Base-by-base conservation (phyloP, 2,329 filamentous ascomycete species). In the Colletotrichum abscissum region DNA sequence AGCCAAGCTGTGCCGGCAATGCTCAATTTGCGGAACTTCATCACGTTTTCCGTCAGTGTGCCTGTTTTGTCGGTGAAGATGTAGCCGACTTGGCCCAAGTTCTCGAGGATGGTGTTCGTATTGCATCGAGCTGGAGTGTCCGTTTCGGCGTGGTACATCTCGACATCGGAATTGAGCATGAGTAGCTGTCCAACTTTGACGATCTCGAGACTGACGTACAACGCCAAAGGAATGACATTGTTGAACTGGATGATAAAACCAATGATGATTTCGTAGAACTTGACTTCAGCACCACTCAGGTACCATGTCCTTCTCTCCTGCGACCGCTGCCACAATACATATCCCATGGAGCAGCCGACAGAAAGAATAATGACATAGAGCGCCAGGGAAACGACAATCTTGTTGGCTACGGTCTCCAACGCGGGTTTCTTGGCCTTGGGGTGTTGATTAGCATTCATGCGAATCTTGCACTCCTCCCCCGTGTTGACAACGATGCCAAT, bases 181-280 rank as follows among this genome's bases (percentile, higher is more conserved):
- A 95, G 87, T 87, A 97, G 92, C 79, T 91, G 89, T 4, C 89
- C 93, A 8, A 97, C 86, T 81, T 97, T 97, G 81, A 97, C 92
- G 72, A 97, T 88, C 76, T 98, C 95, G 81, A 98, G 86, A 80
- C 92, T 97, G 77, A 98, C 94, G 77, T 98, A 98, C 0, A 98
- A 88, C 0, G 95, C 95, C 19, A 98, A 88, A 0, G 96, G 96
- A 72, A 98, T 95, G 83, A 98, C 91, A 52, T 97, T 98, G 82
- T 98, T 98, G 84, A 97, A 97, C 91, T 98, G 96, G 83, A 98
- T 98, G 76, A 97, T 91, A 80, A 95, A 98, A 0, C 94, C 95
- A 33, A 96, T 92, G 76, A 98, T 92, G 73, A 97, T 95, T 42
- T 95, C 92, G 76, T 94, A 90, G 77, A 94, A 93, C 1, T 89